Evolutionary conservation across 306 rosid species (phyloP), one percentile per base, ranked within the genome.

Genomic region (Erythrophleum fordii): DNA sequence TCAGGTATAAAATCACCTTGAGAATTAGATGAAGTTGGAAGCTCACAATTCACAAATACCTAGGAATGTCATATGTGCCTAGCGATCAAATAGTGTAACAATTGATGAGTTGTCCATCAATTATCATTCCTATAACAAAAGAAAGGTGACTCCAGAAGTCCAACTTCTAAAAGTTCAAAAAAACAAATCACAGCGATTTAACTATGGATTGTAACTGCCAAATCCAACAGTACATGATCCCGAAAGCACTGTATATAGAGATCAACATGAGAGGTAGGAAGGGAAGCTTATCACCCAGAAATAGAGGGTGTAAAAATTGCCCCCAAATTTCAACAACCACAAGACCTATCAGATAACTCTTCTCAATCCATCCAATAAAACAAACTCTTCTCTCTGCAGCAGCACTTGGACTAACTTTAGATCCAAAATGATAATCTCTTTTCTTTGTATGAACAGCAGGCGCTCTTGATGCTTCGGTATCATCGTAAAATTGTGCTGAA

Each of bases 221-320:
- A 79, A 90, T 85, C 97, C 97, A 95, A 55, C 95, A 89, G 88
- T 93, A 95, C 86, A 87, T 67, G 66, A 91, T 81, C 78, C 97
- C 99, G 6, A 93, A 64, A 48, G 96, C 85, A 85, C 95, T 86
- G 79, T 91, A 93, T 28, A 88, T 53, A 20, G 97, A 95, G 75
- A 88, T 84, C 80, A 93, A 83, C 97, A 95, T 88, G 10, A 95
- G 93, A 64, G 98, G 97, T 16, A 85, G 26, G 83, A 90, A 93
- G 70, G 94, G 91, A 90, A 91, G 89, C 85, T 85, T 89, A 56
- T 87, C 86, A 29, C 93, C 94, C 52, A 95, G 72, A 75, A 93
- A 9, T 2, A 93, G 34, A 58, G 96, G 97, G 82, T 91, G 97
- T 81, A 95, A 87, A 87, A 93, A 78, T 82, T 91, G 95, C 69